These are phyloP conservation scores for Jamesozyma rosinii DNA, from an alignment of 805 yeast genomes.

Conservation along the genomic window DNA sequence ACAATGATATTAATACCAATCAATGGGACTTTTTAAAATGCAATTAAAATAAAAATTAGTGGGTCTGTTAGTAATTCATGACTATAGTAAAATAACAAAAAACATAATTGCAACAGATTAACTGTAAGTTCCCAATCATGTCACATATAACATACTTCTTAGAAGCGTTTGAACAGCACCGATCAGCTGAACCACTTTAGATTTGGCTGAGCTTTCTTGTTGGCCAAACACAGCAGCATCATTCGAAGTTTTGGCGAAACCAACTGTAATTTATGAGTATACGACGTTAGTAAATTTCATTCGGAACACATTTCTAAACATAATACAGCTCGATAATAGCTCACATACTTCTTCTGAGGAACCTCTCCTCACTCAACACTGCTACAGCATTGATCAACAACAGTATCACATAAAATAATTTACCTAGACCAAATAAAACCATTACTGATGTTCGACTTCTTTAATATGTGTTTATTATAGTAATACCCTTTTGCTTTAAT, in stretches of 20 bases:
- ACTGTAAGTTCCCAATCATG: not conserved
- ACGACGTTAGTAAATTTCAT: not conserved
- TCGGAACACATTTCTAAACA: not conserved
- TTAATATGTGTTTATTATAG: not conserved
- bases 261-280: slow-evolving; percentile 28
- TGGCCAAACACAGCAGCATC: slow-evolving; percentile 38
- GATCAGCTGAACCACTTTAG: slow-evolving; percentile 54
- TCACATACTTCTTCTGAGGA: slow-evolving; percentile 47
- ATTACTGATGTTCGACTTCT: not conserved
- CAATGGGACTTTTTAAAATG: slow-evolving; percentile 42
- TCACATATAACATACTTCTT: slow-evolving; percentile 39
- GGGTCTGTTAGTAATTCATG: slow-evolving; percentile 4
- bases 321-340: not conserved
- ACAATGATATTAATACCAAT: slow-evolving; percentile 59
- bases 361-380: slow-evolving; percentile 70
- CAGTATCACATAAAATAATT: slow-evolving; percentile 44
- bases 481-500: not conserved
- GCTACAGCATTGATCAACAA: slow-evolving; percentile 67
- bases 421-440: slow-evolving; percentile 52
- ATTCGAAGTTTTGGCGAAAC: slow-evolving; percentile 35
- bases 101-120: not conserved
- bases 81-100: not conserved
- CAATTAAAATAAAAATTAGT: not conserved
- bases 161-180: slow-evolving; percentile 67
- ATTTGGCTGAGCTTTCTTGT: slow-evolving; percentile 42